A percentile compares a stretch with the other conserved stretches of the same genome.
Evolutionary conservation across 805 yeast species (phyloP).

Genomic region (Danielozyma ontarioensis): DNA sequence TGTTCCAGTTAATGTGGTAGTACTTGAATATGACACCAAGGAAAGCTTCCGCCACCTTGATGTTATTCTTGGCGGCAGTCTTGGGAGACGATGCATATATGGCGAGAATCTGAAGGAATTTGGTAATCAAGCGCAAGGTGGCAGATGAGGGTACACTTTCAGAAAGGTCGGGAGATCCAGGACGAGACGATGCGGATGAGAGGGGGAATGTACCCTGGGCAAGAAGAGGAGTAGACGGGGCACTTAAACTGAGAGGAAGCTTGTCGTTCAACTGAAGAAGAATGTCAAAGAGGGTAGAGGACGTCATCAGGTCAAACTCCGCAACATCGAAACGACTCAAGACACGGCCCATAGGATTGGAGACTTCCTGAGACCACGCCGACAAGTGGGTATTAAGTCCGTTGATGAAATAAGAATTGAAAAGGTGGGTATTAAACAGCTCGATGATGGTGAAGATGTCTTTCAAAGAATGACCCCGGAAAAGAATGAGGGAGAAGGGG

Average conservation of each 20-base stretch:
- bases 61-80: conserved; percentile 22
- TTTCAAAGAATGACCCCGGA: conserved; percentile 16
- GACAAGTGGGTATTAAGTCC: conserved; percentile 21
- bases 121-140: conserved; percentile 16
- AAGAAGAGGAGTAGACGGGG: conserved; percentile 38
- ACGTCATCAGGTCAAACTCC: conserved; percentile 31
- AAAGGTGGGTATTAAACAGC: conserved; percentile 27
- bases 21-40: conserved; percentile 28
- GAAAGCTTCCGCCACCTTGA: conserved; percentile 28
- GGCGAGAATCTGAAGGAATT: conserved; percentile 29
- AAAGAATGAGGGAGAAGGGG: conserved; percentile 29
- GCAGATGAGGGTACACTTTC: background rate
- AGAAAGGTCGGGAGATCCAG: background rate
- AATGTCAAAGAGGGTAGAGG: conserved; percentile 27
- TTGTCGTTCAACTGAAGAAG: conserved; percentile 35
- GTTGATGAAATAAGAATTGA: conserved; percentile 21
- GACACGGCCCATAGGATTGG: conserved; percentile 16
- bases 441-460: conserved; percentile 28
- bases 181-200: no score
- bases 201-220: conserved; percentile 7
- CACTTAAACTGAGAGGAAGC: conserved; percentile 38
- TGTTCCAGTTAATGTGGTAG: conserved; percentile 40
- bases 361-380: conserved; percentile 22
- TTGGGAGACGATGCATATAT: conserved; percentile 28
- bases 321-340: conserved; percentile 17